A percentile compares a stretch with the other conserved stretches of the same genome.
phyloP scores from a whole-genome alignment of 2,329 filamentous ascomycete genomes.

The Acarospora socialis region DNA sequence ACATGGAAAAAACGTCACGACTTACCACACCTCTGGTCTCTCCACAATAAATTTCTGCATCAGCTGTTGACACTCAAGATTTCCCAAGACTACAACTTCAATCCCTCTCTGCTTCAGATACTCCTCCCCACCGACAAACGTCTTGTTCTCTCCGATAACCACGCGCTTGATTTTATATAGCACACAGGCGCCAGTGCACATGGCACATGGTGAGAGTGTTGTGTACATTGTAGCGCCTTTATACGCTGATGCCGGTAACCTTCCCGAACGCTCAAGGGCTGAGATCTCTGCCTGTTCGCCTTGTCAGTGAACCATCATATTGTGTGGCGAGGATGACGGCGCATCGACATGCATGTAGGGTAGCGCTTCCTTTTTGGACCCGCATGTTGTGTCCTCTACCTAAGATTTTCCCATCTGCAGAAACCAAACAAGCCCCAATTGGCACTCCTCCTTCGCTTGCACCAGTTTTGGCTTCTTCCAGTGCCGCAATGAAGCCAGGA shows the following conservation, averaged over 20 bases:
- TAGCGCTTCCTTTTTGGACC: constrained; percentile 56
- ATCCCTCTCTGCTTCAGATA: constrained; percentile 54
- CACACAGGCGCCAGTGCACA: constrained; percentile 67
- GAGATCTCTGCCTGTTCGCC: constrained; percentile 53
- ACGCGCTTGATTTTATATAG: constrained; percentile 61
- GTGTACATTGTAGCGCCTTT: constrained; percentile 70
- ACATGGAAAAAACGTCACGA: constrained; percentile 9
- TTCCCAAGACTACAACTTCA: constrained; percentile 58
- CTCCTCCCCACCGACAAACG: constrained; percentile 57
- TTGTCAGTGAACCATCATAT: too few species aligned
- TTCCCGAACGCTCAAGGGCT: constrained; percentile 59
- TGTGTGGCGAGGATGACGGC: not conserved
- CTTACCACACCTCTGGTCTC: constrained; percentile 57
- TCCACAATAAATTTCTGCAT: constrained; percentile 61
- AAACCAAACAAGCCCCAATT: constrained; percentile 49
- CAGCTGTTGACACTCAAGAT: constrained; percentile 48
- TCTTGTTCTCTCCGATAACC: constrained; percentile 65
- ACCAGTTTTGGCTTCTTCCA: constrained; percentile 43
- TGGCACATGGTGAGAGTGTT: constrained; percentile 64
- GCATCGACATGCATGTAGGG: constrained; percentile 47
- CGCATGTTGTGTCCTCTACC: constrained; percentile 63
- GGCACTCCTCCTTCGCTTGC: constrained; percentile 44
- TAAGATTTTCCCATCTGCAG: constrained; percentile 53
- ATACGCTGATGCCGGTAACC: constrained; percentile 55
- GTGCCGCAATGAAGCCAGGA: constrained; percentile 41